Base-by-base conservation (phyloP, 768 basidiomycete species). In the Mycena pura region DNA sequence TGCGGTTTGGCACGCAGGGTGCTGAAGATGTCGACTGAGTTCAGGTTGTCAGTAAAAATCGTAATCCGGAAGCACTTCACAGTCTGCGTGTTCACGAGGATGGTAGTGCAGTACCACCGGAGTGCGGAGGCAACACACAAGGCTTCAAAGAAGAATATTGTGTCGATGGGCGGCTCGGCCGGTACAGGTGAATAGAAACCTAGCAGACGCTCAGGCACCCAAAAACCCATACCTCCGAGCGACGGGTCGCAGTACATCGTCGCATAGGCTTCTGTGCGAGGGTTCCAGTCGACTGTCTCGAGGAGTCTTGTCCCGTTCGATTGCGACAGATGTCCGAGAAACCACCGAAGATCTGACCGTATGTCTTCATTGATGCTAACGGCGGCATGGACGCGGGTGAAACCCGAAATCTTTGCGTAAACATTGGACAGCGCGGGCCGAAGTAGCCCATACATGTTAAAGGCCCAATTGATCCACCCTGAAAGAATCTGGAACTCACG, bases 381-480 rank as follows among this genome's bases (percentile, higher is more conserved):
- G 4, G 27, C 17, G 6, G 63, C 67, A 17, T 49, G 40, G 8
- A 40, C 10, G 8, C 34, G 13, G 6, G 44, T 24, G 32, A 72
- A 70, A 8, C 73, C 73, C 3, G 51, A 38, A 7, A 68, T 73
- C 57, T 73, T 73, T 0, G 28, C 49, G 44, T 73, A 73, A 11
- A 68, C 15, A 7, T 67, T 46, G 2, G 27, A 55, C 15, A 73
- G 63, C 5, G 62, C 69, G 5, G 73, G 72, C 3, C 60, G 43
- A 6, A 73, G 40, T 3, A 52, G 50, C 2, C 25, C 2, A 27
- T 27, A 52, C 38, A 52, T 52, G 40, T 72, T 71, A 25, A 74
- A 62, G 1, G 69, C 32, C 73, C 73, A 74, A 46, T 74, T 74
- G 32, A 67, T 53, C 60, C 67, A 69, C 0, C 74, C 72, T 0